Evolutionary conservation across 768 basidiomycete genomes (phyloP).

Genomic region (Clathrus columnatus): DNA sequence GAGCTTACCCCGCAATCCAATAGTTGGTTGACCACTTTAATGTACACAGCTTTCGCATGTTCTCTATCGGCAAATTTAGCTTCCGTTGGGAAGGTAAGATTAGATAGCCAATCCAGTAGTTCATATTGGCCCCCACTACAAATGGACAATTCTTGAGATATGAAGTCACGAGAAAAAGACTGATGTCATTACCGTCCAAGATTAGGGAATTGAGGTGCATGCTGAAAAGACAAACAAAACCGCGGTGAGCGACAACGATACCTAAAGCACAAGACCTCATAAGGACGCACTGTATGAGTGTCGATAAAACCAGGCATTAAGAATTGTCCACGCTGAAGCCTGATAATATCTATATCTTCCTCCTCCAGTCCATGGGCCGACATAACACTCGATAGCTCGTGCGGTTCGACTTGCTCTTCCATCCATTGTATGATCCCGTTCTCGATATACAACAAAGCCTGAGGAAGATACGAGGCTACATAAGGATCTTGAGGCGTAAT

Average conservation of each 20-base stretch:
- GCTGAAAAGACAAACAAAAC: slow-evolving; percentile 31
- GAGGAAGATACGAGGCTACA: slow-evolving; percentile 29
- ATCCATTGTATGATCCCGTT: slow-evolving; percentile 66
- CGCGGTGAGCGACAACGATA: slow-evolving; percentile 20
- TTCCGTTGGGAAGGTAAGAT: slow-evolving; percentile 86
- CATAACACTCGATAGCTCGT: slow-evolving; percentile 41
- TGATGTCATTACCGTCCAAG: slow-evolving; percentile 40
- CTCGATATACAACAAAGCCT: slow-evolving; percentile 45
- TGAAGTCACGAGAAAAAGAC: not conserved
- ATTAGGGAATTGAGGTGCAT: slow-evolving; percentile 76
- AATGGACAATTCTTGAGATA: not conserved
- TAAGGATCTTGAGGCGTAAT: not conserved
- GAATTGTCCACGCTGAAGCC: slow-evolving; percentile 44
- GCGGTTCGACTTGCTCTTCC: slow-evolving; percentile 42
- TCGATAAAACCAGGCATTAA: slow-evolving; percentile 85
- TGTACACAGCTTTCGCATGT: slow-evolving; percentile 65
- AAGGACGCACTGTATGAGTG: slow-evolving; percentile 70
- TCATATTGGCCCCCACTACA: slow-evolving; percentile 74
- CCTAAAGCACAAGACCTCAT: not conserved
- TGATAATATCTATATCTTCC: slow-evolving; percentile 24
- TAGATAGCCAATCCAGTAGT: slow-evolving; percentile 80
- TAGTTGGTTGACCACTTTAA: slow-evolving; percentile 58
- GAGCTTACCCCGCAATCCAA: slow-evolving; percentile 64
- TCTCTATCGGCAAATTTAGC: slow-evolving; percentile 56
- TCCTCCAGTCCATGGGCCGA: slow-evolving; percentile 43